Base-by-base conservation (phyloP, 108 stramenopile species). In the Skeletonema marinoi region DNA sequence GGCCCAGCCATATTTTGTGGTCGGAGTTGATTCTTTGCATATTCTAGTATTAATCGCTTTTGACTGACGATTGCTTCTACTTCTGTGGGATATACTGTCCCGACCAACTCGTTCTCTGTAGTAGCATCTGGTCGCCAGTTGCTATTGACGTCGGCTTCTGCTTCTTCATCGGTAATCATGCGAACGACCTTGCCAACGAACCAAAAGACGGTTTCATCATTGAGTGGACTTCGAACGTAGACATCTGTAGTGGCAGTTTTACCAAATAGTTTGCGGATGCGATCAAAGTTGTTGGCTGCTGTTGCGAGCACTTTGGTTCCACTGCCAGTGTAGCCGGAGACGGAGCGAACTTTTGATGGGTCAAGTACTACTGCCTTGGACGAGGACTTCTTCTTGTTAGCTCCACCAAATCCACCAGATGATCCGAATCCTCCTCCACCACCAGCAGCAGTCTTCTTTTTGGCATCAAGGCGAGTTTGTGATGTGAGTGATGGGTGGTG, bases 31-130 rank as follows among this genome's bases (percentile, higher is more conserved):
- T 75, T 76, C 58, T 92, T 91, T 59, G 90, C 71, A 66, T 94
- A 94, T 74, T 94, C 93, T 32, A 94, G 74, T 65, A 94, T 94
- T 31, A 94, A 74, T 25, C 93, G 87, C 60, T 94, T 94, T 86
- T 94, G 93, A 16, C 82, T 71, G 35, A 94, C 14, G 12, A 84
- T 84, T 41, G 90, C 89, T 68, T 90, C 84, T 1, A 32, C 2
- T 75, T 44, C 60, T 0, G 78, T 83, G 59, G 87, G 84, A 29
- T 78, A 78, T 9, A 85, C 42, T 21, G 66, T 51, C 16, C 78
- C 66, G 3, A 60, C 19, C 60, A 61, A 68, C n/a, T 64, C 54
- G 25, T 56, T 56, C 25, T 56, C 54, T 29, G 54, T 25, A 25
- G 54, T 8, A 25, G 54, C 7, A 6, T 56, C 21, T n/a, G 44